Evolutionary conservation across 805 yeast genomes (phyloP), one percentile per base, ranked within the genome.

Genomic region (Hanseniaspora osmophila): DNA sequence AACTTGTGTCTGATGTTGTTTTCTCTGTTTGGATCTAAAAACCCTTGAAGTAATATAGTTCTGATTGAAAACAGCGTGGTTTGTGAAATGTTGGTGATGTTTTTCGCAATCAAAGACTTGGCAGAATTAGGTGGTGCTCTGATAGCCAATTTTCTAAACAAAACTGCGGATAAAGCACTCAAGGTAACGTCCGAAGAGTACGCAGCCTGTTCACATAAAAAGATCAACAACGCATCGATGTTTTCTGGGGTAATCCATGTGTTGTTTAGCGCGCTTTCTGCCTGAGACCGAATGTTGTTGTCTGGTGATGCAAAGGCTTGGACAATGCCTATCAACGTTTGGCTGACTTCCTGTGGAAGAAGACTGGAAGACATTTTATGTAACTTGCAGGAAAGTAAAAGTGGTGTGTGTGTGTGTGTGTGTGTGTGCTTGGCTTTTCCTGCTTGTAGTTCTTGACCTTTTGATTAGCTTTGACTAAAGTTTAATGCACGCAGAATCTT

Each of bases 71-170:
- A 61, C 48, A 76, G 70, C 2, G 79, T 80, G 6, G 69, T 73
- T 30, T 71, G 73, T 43, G 77, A 68, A 22, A 87, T 67, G 40
- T 74, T 74, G 30, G 90, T 94, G 44, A 87, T 72, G 42, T 88
- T 81, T 57, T 94, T 75, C 40, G 84, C 84, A 18, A 84, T 75
- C 40, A 83, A 80, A 22, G 76, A 71, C 43, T 70, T 74, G 49
- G 74, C 69, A 33, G 66, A 60, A 10, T 61, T 54, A 3, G 79
- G 78, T 6, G 96, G 95, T 4, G 86, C 74, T 55, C 79, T 78
- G 47, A 81, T 73, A 7, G 95, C 87, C 51, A 86, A 74, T 57
- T 96, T 77, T 61, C 98, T 74, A 61, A 92, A 85, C 48, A 92
- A 65, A 29, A 92, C 96, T 2, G 96, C 94, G 13, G 92, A 71